Conservation (phyloP, 331 rosid species). For the Spiraea crenata region DNA sequence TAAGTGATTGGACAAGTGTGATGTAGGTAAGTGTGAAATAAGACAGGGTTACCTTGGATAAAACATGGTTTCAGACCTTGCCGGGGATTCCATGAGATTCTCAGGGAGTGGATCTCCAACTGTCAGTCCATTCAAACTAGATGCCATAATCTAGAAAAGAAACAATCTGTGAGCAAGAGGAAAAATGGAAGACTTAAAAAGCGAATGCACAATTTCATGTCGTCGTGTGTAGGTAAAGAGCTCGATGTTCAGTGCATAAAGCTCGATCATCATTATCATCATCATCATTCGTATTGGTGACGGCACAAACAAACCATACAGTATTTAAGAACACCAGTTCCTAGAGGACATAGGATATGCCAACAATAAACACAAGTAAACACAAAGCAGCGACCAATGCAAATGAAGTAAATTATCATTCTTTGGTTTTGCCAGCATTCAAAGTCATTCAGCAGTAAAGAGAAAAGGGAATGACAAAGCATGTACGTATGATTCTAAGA, state of each 20-base stretch:
- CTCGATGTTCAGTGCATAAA: too few relatives aligned
- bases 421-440: background rate
- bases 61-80: constrained; percentile 77
- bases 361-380: too few relatives aligned
- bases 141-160: constrained; percentile 79
- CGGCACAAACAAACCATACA: too few relatives aligned
- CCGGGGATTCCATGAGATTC: constrained; percentile 94
- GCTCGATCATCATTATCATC: too few relatives aligned
- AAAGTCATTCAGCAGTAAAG: too few relatives aligned
- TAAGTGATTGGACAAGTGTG: background rate
- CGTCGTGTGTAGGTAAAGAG: too few relatives aligned
- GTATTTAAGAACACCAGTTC: too few relatives aligned
- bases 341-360: too few relatives aligned
- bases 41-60: constrained; percentile 50
- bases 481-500: background rate
- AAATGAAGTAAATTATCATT: background rate
- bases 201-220: too few relatives aligned
- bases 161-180: constrained; percentile 7
- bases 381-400: too few relatives aligned
- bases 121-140: constrained; percentile 94
- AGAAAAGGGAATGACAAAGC: background rate
- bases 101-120: constrained; percentile 93
- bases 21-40: background rate
- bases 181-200: background rate
- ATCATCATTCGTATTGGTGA: too few relatives aligned